Conservation (phyloP, 495 filamentous ascomycete species). For the Filosporella fistucella region DNA sequence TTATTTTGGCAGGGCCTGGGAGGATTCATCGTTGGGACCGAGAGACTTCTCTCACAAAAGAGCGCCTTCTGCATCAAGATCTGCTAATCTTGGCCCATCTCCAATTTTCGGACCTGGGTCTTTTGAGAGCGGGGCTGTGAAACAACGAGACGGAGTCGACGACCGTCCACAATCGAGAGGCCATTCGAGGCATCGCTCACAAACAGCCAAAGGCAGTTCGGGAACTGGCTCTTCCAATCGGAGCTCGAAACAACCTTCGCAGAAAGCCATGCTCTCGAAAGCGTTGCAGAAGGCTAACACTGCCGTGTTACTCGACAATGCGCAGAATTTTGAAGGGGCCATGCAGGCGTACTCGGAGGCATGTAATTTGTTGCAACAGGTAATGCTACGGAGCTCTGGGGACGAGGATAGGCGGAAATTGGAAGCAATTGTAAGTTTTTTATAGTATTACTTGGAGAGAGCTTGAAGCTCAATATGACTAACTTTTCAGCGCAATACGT, state of each 20-base stretch:
- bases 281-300: constrained; percentile 93
- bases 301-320: constrained; percentile 91
- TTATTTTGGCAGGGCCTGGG: constrained; percentile 31
- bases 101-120: constrained; percentile 27
- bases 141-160: not conserved
- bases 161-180: constrained; percentile 24
- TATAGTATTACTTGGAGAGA: not conserved
- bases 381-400: constrained; percentile 76
- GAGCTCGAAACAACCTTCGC: constrained; percentile 46
- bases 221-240: constrained; percentile 21
- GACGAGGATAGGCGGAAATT: constrained; percentile 84
- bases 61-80: constrained; percentile 11
- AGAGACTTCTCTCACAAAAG: constrained; percentile 16
- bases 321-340: constrained; percentile 88
- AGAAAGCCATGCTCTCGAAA: constrained; percentile 90
- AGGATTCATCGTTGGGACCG: constrained; percentile 15
- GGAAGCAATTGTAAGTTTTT: constrained; percentile 75
- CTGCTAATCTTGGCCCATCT: constrained; percentile 17
- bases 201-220: constrained; percentile 34
- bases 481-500: constrained; percentile 68
- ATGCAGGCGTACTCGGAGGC: constrained; percentile 90
- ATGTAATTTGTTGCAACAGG: constrained; percentile 75
- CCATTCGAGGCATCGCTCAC: constrained; percentile 46
- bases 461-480: not conserved
- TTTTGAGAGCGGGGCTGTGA: not conserved